phyloP scores from a whole-genome alignment of 495 filamentous ascomycete genomes.

The Thermothielavioides terrestris region DNA sequence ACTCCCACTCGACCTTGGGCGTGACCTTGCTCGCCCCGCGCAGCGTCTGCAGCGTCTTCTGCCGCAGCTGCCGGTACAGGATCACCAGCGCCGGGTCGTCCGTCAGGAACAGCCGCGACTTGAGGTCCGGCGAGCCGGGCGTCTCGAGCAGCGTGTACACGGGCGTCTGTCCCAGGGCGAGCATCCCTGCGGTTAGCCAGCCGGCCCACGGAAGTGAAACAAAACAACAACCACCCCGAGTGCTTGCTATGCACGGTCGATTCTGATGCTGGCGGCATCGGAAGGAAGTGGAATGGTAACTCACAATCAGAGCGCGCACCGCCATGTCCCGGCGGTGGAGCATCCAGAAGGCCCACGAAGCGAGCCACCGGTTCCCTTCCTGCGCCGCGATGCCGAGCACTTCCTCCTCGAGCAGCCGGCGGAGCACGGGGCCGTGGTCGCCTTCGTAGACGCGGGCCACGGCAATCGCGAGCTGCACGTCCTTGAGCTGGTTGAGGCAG shows the following conservation, averaged over 20 bases:
- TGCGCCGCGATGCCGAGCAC: constrained; percentile 68
- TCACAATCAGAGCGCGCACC: constrained; percentile 69
- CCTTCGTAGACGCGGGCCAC: constrained; percentile 85
- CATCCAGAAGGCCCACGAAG: constrained; percentile 96
- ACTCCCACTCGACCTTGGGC: constrained; percentile 74
- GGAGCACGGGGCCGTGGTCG: constrained; percentile 66
- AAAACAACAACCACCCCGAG: too few species aligned
- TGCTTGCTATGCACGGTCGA: too few species aligned
- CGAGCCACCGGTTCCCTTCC: constrained; percentile 86
- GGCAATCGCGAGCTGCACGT: constrained; percentile 85
- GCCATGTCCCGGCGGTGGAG: constrained; percentile 74
- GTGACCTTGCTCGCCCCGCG: constrained; percentile 77
- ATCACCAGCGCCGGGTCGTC: constrained; percentile 85
- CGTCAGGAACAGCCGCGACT: constrained; percentile 70
- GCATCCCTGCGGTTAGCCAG: neutral
- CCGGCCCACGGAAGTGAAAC: neutral
- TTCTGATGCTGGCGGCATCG: too few species aligned
- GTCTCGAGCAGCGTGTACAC: constrained; percentile 61
- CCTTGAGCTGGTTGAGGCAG: constrained; percentile 72
- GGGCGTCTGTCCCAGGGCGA: constrained; percentile 50
- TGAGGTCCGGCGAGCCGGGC: constrained; percentile 49
- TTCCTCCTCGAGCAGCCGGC: constrained; percentile 66
- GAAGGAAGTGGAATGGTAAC: too few species aligned
- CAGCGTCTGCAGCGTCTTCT: constrained; percentile 76
- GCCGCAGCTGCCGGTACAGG: constrained; percentile 78